Conservation (phyloP, 306 rosid genomes). For the peach (Prunus persica) region DNA sequence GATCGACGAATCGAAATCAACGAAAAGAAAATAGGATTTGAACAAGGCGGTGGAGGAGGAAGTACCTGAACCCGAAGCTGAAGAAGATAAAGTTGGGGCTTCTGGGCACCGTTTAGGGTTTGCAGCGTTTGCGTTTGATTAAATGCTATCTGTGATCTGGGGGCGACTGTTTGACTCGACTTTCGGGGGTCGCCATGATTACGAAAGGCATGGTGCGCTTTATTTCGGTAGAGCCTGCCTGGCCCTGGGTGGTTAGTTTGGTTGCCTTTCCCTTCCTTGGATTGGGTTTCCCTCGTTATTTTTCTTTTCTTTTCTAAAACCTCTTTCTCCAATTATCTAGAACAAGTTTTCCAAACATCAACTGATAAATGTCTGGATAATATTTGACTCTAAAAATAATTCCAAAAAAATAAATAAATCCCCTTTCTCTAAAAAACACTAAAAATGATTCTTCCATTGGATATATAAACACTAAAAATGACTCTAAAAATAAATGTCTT, state of each 20-base stretch:
- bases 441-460: too few species aligned
- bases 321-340: not conserved
- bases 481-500: too few species aligned
- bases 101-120: not conserved
- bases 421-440: too few species aligned
- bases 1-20: not conserved
- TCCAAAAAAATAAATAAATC: too few species aligned
- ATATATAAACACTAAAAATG: too few species aligned
- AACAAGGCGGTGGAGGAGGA: not conserved
- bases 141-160: not conserved
- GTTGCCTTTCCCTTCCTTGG: not conserved
- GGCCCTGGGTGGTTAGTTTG: not conserved
- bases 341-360: not conserved
- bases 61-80: constrained; percentile 1
- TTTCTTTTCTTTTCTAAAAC: not conserved
- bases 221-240: not conserved
- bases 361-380: not conserved
- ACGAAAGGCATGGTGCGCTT: not conserved
- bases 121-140: not conserved
- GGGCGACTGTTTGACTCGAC: not conserved
- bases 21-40: not conserved
- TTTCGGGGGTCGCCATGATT: constrained; percentile 1
- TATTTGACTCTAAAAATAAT: too few species aligned
- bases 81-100: not conserved
- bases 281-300: not conserved